Conservation (phyloP, 1,284 basidiomycete species). For the Ganoderma leucocontextum region DNA sequence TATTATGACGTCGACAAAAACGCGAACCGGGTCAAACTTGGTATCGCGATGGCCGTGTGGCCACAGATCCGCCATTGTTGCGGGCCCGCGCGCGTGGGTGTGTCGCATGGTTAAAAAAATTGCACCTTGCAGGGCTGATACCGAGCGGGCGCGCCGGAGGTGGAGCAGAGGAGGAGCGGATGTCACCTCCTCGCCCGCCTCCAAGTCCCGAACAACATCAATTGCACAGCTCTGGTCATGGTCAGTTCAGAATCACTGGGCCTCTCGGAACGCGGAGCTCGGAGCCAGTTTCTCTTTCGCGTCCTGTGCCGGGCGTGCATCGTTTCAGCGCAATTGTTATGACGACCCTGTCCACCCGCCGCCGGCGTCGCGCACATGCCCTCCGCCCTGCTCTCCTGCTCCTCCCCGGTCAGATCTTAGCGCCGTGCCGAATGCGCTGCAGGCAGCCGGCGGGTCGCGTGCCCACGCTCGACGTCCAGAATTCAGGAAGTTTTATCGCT, state of each 20-base stretch:
- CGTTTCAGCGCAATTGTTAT: slow-evolving; percentile 22
- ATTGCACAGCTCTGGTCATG: background rate
- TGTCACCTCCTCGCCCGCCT: background rate
- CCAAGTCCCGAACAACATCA: background rate
- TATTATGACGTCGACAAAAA: background rate
- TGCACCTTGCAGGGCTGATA: background rate
- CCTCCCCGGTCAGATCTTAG: background rate
- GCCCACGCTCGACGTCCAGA: background rate
- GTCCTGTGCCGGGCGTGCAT: background rate
- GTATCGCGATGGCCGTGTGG: background rate
- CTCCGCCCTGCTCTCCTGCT: background rate
- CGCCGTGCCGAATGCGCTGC: background rate
- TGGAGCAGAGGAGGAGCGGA: background rate
- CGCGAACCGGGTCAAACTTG: background rate
- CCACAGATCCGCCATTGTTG: background rate
- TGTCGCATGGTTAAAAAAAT: background rate
- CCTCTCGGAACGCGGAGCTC: background rate
- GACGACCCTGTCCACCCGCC: slow-evolving; percentile 14
- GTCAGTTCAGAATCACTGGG: background rate
- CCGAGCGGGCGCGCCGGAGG: background rate
- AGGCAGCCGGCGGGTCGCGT: background rate
- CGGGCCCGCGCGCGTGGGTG: background rate
- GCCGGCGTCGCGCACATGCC: slow-evolving; percentile 10
- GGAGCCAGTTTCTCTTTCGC: background rate
- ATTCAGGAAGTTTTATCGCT: background rate